Percentiles rank a stretch among this genome's conserved stretches.
Evolutionary conservation across 371 early-diverging fungal genomes (phyloP).

Genomic region (Dinochytrium kinnereticum): DNA sequence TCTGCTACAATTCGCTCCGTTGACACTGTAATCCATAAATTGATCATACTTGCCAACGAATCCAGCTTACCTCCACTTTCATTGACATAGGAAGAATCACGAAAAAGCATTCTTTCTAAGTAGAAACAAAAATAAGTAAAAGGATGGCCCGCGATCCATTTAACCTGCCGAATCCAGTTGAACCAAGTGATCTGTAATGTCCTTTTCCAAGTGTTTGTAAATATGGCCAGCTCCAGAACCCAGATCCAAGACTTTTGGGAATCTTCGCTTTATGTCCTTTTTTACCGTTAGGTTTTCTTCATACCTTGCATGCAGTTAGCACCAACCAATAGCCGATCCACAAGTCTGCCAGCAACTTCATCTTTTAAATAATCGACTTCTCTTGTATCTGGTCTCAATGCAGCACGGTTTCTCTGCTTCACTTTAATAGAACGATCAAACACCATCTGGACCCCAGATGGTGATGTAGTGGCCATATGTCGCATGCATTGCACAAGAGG

Average conservation of each 20-base stretch:
- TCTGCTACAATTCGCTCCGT: constrained; percentile 81
- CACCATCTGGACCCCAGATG: constrained; percentile 15
- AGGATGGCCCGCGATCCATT: neutral
- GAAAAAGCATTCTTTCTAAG: constrained; percentile 69
- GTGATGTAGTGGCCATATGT: neutral
- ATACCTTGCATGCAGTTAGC: neutral
- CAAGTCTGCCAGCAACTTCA: constrained; percentile 86
- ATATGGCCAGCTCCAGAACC: constrained; percentile 91
- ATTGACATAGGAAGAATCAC: constrained; percentile 65
- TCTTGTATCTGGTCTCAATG: constrained; percentile 63
- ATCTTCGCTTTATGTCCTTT: constrained; percentile 85
- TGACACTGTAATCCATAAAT: constrained; percentile 58
- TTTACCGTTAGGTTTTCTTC: neutral
- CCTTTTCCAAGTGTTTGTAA: constrained; percentile 76
- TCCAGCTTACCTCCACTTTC: constrained; percentile 52
- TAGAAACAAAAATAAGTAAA: neutral
- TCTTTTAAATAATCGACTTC: constrained; percentile 91
- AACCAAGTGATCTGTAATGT: constrained; percentile 79
- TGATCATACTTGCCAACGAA: neutral
- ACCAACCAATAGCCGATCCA: constrained; percentile 83
- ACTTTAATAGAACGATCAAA: constrained; percentile 59
- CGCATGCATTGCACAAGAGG: neutral
- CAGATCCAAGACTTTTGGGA: constrained; percentile 83
- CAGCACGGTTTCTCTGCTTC: constrained; percentile 82
- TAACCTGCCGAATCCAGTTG: constrained; percentile 87